Percentiles rank a stretch among this genome's conserved stretches.
Evolutionary conservation across 805 yeast genomes (phyloP).

Genomic region (Saccharomycopsis sp.): DNA sequence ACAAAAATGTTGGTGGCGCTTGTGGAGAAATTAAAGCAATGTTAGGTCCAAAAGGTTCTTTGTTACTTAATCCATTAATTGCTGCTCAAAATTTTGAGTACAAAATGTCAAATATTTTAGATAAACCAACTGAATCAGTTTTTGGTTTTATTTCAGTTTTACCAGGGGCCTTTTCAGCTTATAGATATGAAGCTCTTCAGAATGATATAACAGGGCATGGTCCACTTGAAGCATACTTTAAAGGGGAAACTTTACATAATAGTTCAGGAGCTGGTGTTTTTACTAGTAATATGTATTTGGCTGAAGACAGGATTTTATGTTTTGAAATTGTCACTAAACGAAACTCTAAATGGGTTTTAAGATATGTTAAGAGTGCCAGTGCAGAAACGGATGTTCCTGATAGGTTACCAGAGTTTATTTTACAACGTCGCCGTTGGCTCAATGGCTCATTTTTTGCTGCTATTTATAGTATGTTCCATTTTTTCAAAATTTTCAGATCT

Average conservation of each 20-base stretch:
- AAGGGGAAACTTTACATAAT: conserved; percentile 68
- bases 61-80: conserved; percentile 75
- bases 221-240: conserved; percentile 83
- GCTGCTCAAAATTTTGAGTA: conserved; percentile 97
- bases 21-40: conserved; percentile 94
- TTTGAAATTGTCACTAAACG: conserved; percentile 86
- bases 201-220: conserved; percentile 59
- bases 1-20: conserved; percentile 87
- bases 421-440: conserved; percentile 94
- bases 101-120: conserved; percentile 88
- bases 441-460: conserved; percentile 97
- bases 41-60: conserved; percentile 50
- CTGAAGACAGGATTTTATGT: conserved; percentile 93
- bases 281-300: conserved; percentile 92
- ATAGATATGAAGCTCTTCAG: conserved; percentile 70
- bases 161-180: conserved; percentile 96
- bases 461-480: conserved; percentile 72
- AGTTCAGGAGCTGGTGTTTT: conserved; percentile 69
- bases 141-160: conserved; percentile 92
- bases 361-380: conserved; percentile 76
- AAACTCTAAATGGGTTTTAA: conserved; percentile 62
- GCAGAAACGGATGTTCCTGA: conserved; percentile 98
- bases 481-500: conserved; percentile 66
- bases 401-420: conserved; percentile 70
- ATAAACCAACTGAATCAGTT: conserved; percentile 91